Evolutionary conservation across 306 rosid genomes (phyloP).

Genomic region (Arachis stenosperma): DNA sequence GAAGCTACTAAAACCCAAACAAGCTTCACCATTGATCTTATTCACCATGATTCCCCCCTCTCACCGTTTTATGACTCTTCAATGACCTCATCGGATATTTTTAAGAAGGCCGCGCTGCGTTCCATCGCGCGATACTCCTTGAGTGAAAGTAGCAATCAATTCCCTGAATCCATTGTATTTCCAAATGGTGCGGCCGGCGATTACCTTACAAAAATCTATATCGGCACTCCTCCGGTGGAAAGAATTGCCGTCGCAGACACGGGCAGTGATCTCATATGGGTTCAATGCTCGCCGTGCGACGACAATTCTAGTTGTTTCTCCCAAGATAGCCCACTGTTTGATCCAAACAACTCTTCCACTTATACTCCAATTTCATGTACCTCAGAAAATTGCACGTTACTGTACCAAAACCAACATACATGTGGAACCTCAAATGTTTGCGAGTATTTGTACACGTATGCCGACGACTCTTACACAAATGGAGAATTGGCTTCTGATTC

Average conservation of each 20-base stretch:
- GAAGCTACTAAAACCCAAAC: background rate
- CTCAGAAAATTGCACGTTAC: background rate
- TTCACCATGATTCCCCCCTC: constrained; percentile 34
- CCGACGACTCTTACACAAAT: background rate
- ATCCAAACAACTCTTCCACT: constrained; percentile 21
- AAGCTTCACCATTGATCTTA: constrained; percentile 39
- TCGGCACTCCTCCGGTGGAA: constrained; percentile 34
- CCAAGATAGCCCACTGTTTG: background rate
- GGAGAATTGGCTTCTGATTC: constrained; percentile 9
- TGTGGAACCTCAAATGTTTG: constrained; percentile 8
- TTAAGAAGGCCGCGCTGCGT: constrained; percentile 2
- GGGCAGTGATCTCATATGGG: constrained; percentile 34
- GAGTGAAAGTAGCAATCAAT: background rate
- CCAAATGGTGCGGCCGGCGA: background rate
- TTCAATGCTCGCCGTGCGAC: constrained; percentile 26
- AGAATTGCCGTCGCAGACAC: constrained; percentile 27
- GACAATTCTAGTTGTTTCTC: background rate
- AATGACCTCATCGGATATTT: background rate
- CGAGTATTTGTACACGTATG: background rate
- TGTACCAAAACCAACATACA: background rate
- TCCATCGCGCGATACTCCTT: background rate
- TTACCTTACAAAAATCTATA: constrained; percentile 20
- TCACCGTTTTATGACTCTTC: constrained; percentile 39
- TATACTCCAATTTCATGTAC: background rate
- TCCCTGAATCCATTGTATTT: background rate